These are phyloP conservation scores for Fusarium proliferatum DNA, from an alignment of 2,329 filamentous ascomycete species.

Conservation along the genomic window DNA sequence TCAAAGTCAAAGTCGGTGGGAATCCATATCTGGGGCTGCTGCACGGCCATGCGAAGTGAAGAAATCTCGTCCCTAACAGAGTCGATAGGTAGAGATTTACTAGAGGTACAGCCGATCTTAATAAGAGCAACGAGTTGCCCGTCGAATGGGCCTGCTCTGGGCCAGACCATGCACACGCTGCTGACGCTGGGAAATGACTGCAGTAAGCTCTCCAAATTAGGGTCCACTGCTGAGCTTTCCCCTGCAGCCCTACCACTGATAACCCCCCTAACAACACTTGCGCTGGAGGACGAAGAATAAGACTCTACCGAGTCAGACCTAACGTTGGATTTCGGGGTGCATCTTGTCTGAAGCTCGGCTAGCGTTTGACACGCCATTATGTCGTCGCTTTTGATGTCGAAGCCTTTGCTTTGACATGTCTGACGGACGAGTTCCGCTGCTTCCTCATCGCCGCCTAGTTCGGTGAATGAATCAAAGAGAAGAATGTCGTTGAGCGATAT, in stretches of 20 bases:
- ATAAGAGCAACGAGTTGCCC: slow-evolving; percentile 61
- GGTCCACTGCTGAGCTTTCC: slow-evolving; percentile 12
- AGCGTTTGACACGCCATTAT: slow-evolving; percentile 57
- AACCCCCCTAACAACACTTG: background rate
- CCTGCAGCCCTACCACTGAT: slow-evolving; percentile 22
- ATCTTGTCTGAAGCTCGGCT: slow-evolving; percentile 57
- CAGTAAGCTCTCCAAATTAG: slow-evolving; percentile 53
- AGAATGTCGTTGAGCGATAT: slow-evolving; percentile 48
- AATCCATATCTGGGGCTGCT: slow-evolving; percentile 61
- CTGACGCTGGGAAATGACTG: slow-evolving; percentile 54
- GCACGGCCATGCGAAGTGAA: slow-evolving; percentile 54
- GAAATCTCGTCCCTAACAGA: slow-evolving; percentile 56
- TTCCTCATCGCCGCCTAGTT: slow-evolving; percentile 56
- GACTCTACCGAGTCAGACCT: slow-evolving; percentile 23
- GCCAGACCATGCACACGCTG: slow-evolving; percentile 57
- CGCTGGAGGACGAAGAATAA: background rate
- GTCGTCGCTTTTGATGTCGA: slow-evolving; percentile 54
- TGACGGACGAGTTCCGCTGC: slow-evolving; percentile 43
- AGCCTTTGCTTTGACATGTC: slow-evolving; percentile 35
- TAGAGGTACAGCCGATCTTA: slow-evolving; percentile 49
- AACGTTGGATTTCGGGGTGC: slow-evolving; percentile 29
- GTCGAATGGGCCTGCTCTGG: slow-evolving; percentile 62
- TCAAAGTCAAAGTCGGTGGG: slow-evolving; percentile 55
- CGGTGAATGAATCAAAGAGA: slow-evolving; percentile 56
- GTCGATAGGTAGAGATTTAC: slow-evolving; percentile 49